phyloP scores from a whole-genome alignment of 352 stramenopile genomes.

The Globisporangium nagaii region DNA sequence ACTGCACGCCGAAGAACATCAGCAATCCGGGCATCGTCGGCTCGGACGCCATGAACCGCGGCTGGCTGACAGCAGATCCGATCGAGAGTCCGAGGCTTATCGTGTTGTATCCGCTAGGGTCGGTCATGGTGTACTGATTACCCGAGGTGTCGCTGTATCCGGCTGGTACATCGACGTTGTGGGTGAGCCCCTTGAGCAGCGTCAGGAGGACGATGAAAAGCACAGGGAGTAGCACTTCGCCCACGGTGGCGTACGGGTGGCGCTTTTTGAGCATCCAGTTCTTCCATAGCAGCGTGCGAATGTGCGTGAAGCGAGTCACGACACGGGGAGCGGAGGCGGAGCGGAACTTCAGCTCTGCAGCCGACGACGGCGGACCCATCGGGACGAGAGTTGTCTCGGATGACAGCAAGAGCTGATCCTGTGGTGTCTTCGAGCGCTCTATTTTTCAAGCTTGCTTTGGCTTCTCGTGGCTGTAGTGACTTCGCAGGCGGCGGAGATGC shows the following conservation, averaged over 20 bases:
- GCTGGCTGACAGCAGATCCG: not conserved
- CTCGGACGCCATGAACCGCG: conserved; percentile 38
- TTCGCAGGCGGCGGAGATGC: too few species aligned
- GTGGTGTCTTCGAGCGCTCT: not conserved
- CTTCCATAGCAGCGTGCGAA: conserved; percentile 63
- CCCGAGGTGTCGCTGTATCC: conserved; percentile 44
- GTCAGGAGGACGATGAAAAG: conserved; percentile 65
- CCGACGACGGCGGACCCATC: not conserved
- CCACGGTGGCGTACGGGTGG: conserved; percentile 37
- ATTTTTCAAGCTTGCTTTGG: not conserved
- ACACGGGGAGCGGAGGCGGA: not conserved
- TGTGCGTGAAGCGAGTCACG: conserved; percentile 12
- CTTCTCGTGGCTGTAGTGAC: not conserved
- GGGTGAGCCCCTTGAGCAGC: conserved; percentile 41
- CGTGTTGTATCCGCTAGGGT: not conserved
- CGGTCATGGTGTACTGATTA: not conserved
- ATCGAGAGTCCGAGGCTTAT: conserved; percentile 3
- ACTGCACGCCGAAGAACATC: conserved; percentile 29
- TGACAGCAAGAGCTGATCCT: not conserved
- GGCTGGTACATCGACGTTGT: conserved; percentile 44
- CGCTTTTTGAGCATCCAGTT: conserved; percentile 74
- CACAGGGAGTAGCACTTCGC: conserved; percentile 58
- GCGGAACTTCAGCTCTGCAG: not conserved
- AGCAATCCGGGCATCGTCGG: conserved; percentile 50
- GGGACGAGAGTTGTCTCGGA: not conserved